phyloP scores from a whole-genome alignment of 148 eudicot genomes.

The Rhododendron mucronatum region DNA sequence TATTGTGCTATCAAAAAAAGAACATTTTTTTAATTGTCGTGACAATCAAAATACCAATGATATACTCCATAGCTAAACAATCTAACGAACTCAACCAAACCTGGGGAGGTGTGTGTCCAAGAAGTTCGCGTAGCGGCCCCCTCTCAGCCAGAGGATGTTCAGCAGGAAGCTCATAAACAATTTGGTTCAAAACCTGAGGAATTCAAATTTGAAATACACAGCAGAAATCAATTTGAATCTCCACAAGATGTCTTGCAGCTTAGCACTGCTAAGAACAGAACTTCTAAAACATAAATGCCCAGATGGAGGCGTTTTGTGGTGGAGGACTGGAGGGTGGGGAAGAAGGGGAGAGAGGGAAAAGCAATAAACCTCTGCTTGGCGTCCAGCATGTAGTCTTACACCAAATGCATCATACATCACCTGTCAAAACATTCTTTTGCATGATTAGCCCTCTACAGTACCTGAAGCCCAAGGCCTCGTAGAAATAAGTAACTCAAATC shows the following conservation, averaged over 20 bases:
- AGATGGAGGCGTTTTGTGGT: neutral
- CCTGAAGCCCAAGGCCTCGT: neutral
- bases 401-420: slow-evolving; percentile 96
- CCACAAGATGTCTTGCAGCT: neutral
- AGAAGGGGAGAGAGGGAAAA: neutral
- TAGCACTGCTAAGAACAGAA: neutral
- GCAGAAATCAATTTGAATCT: neutral
- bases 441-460: neutral
- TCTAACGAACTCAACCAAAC: slow-evolving; percentile 23
- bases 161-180: slow-evolving; percentile 79
- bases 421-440: slow-evolving; percentile 33
- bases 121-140: slow-evolving; percentile 82
- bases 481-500: neutral
- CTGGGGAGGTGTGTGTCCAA: slow-evolving; percentile 93
- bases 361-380: slow-evolving; percentile 75
- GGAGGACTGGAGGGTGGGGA: neutral
- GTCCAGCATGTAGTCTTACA: slow-evolving; percentile 83
- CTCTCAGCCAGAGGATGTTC: slow-evolving; percentile 92
- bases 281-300: neutral
- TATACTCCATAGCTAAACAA: neutral
- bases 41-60: neutral
- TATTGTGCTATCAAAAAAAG: neutral
- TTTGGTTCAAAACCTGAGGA: slow-evolving; percentile 76
- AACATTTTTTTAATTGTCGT: neutral
- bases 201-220: slow-evolving; percentile 3